Evolutionary conservation across 1,284 basidiomycete species (phyloP), one percentile per base, ranked within the genome.

Genomic region (Leucocoprinus gongylophorus): DNA sequence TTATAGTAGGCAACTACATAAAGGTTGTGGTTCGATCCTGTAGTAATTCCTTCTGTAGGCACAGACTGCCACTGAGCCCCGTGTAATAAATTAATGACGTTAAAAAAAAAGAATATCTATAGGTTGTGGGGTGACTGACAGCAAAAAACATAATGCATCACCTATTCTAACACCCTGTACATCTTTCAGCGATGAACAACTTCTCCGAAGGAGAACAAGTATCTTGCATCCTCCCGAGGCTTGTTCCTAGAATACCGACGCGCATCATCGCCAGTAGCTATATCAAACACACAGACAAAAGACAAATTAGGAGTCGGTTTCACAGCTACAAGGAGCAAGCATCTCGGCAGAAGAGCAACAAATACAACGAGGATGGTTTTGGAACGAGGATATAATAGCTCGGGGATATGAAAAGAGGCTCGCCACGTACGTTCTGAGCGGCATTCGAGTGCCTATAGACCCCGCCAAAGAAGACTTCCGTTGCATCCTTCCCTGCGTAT

Each of bases 371-470:
- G 32, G n/a, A n/a, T n/a, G n/a, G n/a, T n/a, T n/a, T n/a, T 9
- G 21, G 15, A 21, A 8, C 29, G 33, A 4, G 21, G 15, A 18
- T 33, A 41, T 5, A 30, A 30, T 30, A 12, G 6, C 29, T 5
- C 29, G 29, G 29, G 5, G 29, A 30, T 30, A 30, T 12, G 29
- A 5, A 30, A 12, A 38, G 44, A 33, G 30, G 29, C 10, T 21
- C 28, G 21, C 28, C 23, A 49, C 54, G 29, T 40, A 57, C 56
- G 35, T 57, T 57, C 28, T 57, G 56, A 32, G 54, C 56, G 10
- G 85, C 87, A 65, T 90, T 88, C 18, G 86, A 88, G 64, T 93
- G 90, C 47, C 83, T 79, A 67, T 92, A 91, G 5, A 87, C 73
- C 39, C 90, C 90, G 9, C 91, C 91, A 64, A 86, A 89, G 71